These are phyloP conservation scores for Talaromyces proteolyticus DNA, from an alignment of 495 filamentous ascomycete species.

Conservation along the genomic window DNA sequence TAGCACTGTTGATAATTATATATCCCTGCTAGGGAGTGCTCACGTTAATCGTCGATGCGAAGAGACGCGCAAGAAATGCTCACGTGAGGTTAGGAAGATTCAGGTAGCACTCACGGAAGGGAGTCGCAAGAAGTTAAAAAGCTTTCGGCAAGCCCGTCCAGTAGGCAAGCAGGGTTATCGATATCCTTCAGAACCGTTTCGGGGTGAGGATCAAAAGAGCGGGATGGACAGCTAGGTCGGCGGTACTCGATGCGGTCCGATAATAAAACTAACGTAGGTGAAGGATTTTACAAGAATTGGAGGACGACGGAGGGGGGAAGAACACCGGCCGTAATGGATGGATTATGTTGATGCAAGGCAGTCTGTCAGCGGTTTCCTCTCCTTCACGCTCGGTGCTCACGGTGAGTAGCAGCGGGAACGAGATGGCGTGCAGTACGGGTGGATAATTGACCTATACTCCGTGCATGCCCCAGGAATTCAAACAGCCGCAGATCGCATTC, in stretches of 20 bases:
- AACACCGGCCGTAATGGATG: conserved; percentile 18
- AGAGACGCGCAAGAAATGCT: not conserved
- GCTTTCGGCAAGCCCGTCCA: not conserved
- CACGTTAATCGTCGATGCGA: not conserved
- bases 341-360: conserved; percentile 17
- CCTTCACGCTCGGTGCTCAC: not conserved
- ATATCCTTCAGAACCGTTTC: not conserved
- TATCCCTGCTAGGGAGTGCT: not conserved
- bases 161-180: not conserved
- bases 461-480: conserved; percentile 46
- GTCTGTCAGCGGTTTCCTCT: not conserved
- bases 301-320: conserved; percentile 17
- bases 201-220: too few species aligned
- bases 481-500: conserved; percentile 38
- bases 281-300: conserved; percentile 23
- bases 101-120: conserved; percentile 22
- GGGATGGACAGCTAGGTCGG: not conserved
- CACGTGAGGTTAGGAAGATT: not conserved
- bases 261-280: not conserved
- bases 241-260: too few species aligned
- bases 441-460: conserved; percentile 26
- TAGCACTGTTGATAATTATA: not conserved
- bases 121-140: conserved; percentile 9
- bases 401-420: not conserved
- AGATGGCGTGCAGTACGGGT: too few species aligned